Percentiles rank a stretch among this genome's conserved stretches.
phyloP scores from a whole-genome alignment of 352 stramenopile species.

The Phytopythium boreale region DNA sequence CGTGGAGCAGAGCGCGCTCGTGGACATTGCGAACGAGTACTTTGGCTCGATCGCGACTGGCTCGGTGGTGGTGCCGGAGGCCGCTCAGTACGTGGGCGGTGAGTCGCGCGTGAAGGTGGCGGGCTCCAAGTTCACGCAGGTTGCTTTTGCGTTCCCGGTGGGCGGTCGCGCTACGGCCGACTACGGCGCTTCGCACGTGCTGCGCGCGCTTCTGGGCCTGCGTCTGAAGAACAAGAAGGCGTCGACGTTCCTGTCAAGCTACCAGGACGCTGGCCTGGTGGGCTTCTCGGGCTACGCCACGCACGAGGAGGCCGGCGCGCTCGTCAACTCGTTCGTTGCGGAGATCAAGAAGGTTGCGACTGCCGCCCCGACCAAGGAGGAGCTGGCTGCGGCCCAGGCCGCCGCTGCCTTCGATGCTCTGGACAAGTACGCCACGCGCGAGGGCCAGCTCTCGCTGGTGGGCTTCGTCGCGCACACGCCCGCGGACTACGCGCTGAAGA shows the following conservation, averaged over 20 bases:
- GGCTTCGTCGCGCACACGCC: conserved; percentile 31
- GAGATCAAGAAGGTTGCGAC: conserved; percentile 77
- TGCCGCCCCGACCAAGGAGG: conserved; percentile 54
- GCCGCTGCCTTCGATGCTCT: conserved; percentile 41
- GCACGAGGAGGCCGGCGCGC: conserved; percentile 45
- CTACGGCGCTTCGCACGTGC: conserved; percentile 58
- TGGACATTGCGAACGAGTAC: conserved; percentile 59
- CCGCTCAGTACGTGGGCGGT: conserved; percentile 72
- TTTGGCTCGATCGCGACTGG: conserved; percentile 45
- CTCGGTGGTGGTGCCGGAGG: conserved; percentile 15
- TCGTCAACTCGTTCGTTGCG: conserved; percentile 65
- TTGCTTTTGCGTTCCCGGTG: conserved; percentile 67
- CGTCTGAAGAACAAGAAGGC: conserved; percentile 66
- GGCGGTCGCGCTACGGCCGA: conserved; percentile 40
- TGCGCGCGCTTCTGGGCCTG: conserved; percentile 55
- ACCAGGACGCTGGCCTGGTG: conserved; percentile 60
- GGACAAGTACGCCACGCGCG: conserved; percentile 36
- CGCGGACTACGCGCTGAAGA: conserved; percentile 32
- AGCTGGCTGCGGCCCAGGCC: conserved; percentile 75
- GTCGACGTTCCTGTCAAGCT: conserved; percentile 55
- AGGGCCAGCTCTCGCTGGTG: conserved; percentile 37
- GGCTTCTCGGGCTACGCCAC: conserved; percentile 57
- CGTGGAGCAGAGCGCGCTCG: conserved; percentile 59
- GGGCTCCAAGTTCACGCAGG: conserved; percentile 61
- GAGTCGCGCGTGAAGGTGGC: conserved; percentile 73